phyloP scores from a whole-genome alignment of 192 early-diverging fungal genomes.

The Coemansia sp. region DNA sequence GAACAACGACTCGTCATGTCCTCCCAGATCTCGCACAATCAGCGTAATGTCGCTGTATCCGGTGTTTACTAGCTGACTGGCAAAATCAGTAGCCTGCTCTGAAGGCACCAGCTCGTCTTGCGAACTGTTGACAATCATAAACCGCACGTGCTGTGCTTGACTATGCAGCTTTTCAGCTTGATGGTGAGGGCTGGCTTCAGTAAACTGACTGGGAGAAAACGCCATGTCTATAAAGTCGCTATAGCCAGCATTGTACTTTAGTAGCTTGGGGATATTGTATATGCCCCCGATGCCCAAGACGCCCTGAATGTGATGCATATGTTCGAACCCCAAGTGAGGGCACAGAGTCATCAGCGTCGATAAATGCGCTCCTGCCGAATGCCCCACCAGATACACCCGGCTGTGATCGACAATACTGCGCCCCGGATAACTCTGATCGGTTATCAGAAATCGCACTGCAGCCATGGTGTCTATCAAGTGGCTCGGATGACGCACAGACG shows the following conservation, averaged over 20 bases:
- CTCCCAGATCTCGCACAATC: constrained; percentile 22
- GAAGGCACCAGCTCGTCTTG: constrained; percentile 69
- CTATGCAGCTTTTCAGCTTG: neutral
- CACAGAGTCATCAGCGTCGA: constrained; percentile 59
- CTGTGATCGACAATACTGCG: constrained; percentile 21
- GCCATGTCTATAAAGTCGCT: constrained; percentile 69
- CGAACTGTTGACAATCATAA: constrained; percentile 63
- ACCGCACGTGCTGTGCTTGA: constrained; percentile 41
- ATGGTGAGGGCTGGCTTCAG: constrained; percentile 17
- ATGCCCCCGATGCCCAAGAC: constrained; percentile 80
- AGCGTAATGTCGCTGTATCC: constrained; percentile 26
- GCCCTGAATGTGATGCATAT: constrained; percentile 50
- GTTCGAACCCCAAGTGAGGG: constrained; percentile 23
- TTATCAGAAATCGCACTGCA: constrained; percentile 55
- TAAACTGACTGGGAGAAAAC: constrained; percentile 52
- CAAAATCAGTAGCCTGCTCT: constrained; percentile 53
- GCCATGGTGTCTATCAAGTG: constrained; percentile 65
- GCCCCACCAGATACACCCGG: constrained; percentile 63
- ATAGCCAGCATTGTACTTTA: constrained; percentile 65
- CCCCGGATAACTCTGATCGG: constrained; percentile 20
- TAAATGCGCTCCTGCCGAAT: constrained; percentile 79
- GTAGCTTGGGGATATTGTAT: constrained; percentile 70
- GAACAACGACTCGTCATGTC: constrained; percentile 24
- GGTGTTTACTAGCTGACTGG: constrained; percentile 10
- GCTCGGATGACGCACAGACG: constrained; percentile 59